Evolutionary conservation across 2,329 filamentous ascomycete genomes (phyloP).

Genomic region (Cadophora sp.): DNA sequence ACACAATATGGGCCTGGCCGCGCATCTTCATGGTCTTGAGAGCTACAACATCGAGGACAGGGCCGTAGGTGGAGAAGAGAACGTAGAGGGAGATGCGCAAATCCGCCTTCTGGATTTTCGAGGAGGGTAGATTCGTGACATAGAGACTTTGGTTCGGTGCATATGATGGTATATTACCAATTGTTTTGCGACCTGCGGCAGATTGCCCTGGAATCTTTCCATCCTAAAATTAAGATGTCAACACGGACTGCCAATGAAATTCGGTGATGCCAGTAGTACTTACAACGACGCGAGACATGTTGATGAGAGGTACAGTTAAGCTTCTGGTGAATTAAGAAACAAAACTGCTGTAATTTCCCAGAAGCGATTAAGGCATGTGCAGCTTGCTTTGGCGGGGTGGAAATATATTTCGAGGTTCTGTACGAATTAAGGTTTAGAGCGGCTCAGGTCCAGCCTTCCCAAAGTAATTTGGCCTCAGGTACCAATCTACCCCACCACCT

Average conservation of each 20-base stretch:
- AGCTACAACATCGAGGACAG: slow-evolving; percentile 89
- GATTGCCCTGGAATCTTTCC: slow-evolving; percentile 43
- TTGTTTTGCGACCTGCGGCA: slow-evolving; percentile 39
- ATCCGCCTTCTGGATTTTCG: slow-evolving; percentile 90
- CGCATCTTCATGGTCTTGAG: slow-evolving; percentile 92
- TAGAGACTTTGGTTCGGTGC: slow-evolving; percentile 88
- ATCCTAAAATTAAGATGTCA: slow-evolving; percentile 39
- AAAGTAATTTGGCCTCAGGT: slow-evolving; percentile 13
- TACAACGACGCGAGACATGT: slow-evolving; percentile 28
- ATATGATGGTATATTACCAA: slow-evolving; percentile 58
- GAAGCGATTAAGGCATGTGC: background rate
- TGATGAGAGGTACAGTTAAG: background rate
- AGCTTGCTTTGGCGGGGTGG: slow-evolving; percentile 13
- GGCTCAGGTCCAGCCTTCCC: background rate
- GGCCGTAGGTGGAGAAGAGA: slow-evolving; percentile 91
- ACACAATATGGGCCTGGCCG: slow-evolving; percentile 93
- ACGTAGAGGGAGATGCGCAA: slow-evolving; percentile 88
- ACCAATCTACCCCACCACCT: slow-evolving; percentile 21
- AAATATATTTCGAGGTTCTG: slow-evolving; percentile 6
- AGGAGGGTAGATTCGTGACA: slow-evolving; percentile 81
- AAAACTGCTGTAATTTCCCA: background rate
- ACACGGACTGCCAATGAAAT: background rate
- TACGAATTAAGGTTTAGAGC: slow-evolving; percentile 17
- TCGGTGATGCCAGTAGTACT: background rate
- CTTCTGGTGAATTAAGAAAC: background rate